These are phyloP conservation scores for Melocanna baccifera DNA, from an alignment of 176 grass and related monocot species.

Conservation along the genomic window DNA sequence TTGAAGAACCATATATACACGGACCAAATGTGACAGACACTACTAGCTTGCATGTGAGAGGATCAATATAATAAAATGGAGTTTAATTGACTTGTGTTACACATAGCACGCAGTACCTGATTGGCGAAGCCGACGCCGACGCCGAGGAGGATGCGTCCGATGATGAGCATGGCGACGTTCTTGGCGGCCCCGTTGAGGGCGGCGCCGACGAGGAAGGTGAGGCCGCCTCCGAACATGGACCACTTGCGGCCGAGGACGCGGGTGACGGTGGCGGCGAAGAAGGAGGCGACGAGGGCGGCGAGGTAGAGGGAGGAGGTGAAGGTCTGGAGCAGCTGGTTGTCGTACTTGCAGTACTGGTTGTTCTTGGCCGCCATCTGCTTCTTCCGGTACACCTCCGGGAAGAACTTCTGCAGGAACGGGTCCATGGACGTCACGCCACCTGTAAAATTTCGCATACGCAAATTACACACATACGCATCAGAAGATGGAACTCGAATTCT, in stretches of 20 bases:
- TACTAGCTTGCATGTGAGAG: too few relatives aligned
- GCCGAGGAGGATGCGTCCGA: conserved; percentile 58
- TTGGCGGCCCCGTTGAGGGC: conserved; percentile 57
- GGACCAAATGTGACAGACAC: not conserved
- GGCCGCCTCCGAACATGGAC: conserved; percentile 62
- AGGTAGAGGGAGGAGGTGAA: conserved; percentile 84
- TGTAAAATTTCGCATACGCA: not conserved
- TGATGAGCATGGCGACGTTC: conserved; percentile 57
- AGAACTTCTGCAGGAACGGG: conserved; percentile 53
- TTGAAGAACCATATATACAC: not conserved
- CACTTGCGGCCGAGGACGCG: conserved; percentile 51
- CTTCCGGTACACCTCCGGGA: conserved; percentile 54
- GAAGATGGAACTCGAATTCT: too few relatives aligned
- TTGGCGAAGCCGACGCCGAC: conserved; percentile 55
- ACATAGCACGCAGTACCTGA: conserved; percentile 25
- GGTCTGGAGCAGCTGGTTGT: conserved; percentile 63
- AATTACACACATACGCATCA: not conserved
- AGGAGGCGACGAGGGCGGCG: conserved; percentile 52
- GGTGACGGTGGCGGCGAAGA: conserved; percentile 66
- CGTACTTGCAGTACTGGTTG: conserved; percentile 76
- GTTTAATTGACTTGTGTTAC: not conserved
- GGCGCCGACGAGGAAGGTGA: conserved; percentile 57
- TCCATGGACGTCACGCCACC: conserved; percentile 56
- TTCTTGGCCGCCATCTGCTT: not conserved
- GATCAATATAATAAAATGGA: not conserved